These are phyloP conservation scores for Chlorella sp. DNA, from an alignment of 139 green algal species.

Conservation along the genomic window DNA sequence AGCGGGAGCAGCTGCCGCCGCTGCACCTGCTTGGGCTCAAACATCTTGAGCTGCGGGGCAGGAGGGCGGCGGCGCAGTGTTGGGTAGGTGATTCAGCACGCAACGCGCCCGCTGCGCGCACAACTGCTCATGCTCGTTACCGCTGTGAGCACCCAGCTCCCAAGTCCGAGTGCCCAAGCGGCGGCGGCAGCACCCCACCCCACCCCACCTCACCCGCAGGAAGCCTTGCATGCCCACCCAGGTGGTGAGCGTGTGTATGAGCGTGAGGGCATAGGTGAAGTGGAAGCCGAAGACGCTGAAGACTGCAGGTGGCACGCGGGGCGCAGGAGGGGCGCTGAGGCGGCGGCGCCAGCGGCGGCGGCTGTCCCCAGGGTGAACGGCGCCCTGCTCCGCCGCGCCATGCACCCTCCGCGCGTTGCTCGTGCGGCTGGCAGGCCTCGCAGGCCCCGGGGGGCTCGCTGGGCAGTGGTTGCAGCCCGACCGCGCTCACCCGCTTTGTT, in stretches of 20 bases:
- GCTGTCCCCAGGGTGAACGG: too few relatives aligned
- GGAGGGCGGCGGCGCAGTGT: too few relatives aligned
- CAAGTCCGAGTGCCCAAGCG: not conserved
- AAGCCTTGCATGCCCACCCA: constrained; percentile 63
- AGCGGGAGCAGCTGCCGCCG: constrained; percentile 66
- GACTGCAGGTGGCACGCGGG: constrained; percentile 40
- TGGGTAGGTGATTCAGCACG: too few relatives aligned
- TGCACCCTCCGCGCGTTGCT: too few relatives aligned
- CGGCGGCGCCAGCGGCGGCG: too few relatives aligned
- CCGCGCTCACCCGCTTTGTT: constrained; percentile 76
- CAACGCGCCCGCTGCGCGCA: too few relatives aligned
- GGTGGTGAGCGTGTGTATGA: constrained; percentile 87
- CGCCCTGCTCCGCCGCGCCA: too few relatives aligned
- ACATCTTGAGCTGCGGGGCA: constrained; percentile 58
- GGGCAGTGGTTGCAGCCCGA: not conserved
- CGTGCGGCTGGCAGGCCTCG: not conserved
- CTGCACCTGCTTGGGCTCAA: constrained; percentile 68
- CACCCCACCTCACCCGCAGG: not conserved
- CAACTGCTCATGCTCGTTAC: too few relatives aligned
- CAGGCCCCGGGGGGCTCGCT: not conserved
- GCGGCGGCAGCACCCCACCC: not conserved
- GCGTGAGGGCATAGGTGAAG: constrained; percentile 86
- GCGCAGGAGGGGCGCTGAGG: too few relatives aligned
- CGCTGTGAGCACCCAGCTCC: not conserved
- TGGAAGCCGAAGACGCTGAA: constrained; percentile 76